Evolutionary conservation across 805 yeast species (phyloP).

Genomic region (Lipomyces kockii): DNA sequence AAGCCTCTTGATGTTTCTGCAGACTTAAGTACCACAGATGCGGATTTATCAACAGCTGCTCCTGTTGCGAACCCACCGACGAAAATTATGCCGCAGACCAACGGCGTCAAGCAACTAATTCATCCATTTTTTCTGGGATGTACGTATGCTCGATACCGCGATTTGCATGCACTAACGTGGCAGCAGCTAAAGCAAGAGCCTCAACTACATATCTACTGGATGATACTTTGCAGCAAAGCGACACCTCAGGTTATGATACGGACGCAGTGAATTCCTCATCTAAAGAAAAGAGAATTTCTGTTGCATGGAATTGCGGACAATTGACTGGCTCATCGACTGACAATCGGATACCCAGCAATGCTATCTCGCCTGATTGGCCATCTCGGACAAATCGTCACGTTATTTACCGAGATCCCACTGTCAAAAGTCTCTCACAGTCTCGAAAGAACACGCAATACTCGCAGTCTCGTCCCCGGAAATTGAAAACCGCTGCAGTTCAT

Average conservation of each 20-base stretch:
- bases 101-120: neutral
- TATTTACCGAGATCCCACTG: neutral
- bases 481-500: slow-evolving; percentile 4
- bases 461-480: neutral
- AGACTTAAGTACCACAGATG: neutral
- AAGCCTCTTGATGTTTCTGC: neutral
- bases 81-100: neutral
- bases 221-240: neutral
- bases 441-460: neutral
- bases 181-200: neutral
- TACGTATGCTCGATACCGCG: neutral
- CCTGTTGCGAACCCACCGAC: neutral
- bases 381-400: slow-evolving; percentile 18
- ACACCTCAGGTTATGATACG: slow-evolving; percentile 6
- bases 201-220: neutral
- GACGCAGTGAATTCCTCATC: neutral
- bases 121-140: slow-evolving; percentile 4
- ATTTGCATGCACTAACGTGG: neutral
- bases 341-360: neutral
- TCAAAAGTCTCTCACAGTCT: neutral
- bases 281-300: neutral
- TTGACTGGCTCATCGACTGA: neutral
- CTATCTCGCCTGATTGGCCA: slow-evolving; percentile 15
- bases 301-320: neutral
- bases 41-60: neutral